Evolutionary conservation across 257 asterid genomes (phyloP).

Genomic region (Solanum sitiens): DNA sequence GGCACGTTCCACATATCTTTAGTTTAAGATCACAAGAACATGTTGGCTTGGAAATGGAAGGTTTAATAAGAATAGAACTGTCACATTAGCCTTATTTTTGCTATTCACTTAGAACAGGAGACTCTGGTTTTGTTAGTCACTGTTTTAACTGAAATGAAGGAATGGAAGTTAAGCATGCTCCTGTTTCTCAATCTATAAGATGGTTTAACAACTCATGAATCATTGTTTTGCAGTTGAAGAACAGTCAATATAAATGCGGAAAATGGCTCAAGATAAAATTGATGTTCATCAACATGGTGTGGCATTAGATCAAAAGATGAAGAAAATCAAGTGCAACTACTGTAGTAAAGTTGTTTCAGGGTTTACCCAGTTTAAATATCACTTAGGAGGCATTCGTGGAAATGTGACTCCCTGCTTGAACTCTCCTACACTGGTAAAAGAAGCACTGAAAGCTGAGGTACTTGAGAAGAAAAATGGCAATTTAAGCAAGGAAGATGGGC

Average conservation of each 20-base stretch:
- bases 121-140: neutral
- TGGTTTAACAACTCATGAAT: neutral
- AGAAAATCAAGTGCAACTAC: slow-evolving; percentile 9
- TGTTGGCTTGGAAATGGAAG: fast-evolving
- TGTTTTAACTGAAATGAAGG: neutral
- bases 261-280: neutral
- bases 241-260: neutral
- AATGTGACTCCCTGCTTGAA: slow-evolving; percentile 8
- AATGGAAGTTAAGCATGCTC: neutral
- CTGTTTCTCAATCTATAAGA: neutral
- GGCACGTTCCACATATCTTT: neutral
- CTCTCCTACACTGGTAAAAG: slow-evolving; percentile 5
- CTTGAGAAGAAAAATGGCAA: slow-evolving; percentile 5
- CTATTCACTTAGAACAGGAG: neutral
- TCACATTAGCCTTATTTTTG: neutral
- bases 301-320: neutral
- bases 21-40: neutral
- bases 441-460: slow-evolving; percentile 8
- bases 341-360: slow-evolving; percentile 8
- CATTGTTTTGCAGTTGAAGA: neutral
- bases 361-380: slow-evolving; percentile 4
- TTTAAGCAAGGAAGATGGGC: slow-evolving; percentile 1
- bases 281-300: neutral
- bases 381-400: slow-evolving; percentile 15
- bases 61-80: neutral